Base-by-base conservation (phyloP, 176 grass and related monocot species). In the Ananas comosus region DNA sequence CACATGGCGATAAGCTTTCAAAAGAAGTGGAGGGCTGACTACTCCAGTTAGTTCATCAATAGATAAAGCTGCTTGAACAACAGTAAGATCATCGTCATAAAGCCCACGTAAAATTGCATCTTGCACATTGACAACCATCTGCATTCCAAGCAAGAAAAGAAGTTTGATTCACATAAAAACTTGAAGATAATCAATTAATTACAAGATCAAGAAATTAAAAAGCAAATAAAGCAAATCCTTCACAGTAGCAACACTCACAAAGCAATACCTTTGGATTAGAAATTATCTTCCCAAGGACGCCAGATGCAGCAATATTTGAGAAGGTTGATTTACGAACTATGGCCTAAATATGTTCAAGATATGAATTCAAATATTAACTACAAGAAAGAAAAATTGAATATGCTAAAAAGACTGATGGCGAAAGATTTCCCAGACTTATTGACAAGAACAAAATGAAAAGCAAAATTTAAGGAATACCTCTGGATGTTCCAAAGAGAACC, bases 401-500 rank as follows among this genome's bases (percentile, higher is more conserved):
- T 42, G 33, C 33, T 42, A 42, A 42, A 42, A 27, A 19, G 49
- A 63, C 23, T 47, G 13, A 50, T 22, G 13, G 8, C 16, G 33
- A 42, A 42, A 42, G 33, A 42, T 4, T 42, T 42, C 33, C 33
- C 0, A 42, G 4, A 42, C 33, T 42, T 7, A 42, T 42, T 42
- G 25, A 1, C 33, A 42, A 42, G 33, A 42, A 42, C 33, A 42
- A 8, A 42, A 42, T 42, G 33, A 42, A 42, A 42, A 42, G 33
- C 25, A 48, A 12, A 51, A 22, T 79, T 65, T 24, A 82, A 9
- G 65, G 48, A 67, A 78, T 76, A 91, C 93, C 93, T 92, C 90
- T 68, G 93, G 93, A 82, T 92, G 85, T 64, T 96, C 89, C 79
- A 96, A 83, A 72, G 76, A 87, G 63, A 96, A 86, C 93, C 93